Evolutionary conservation across 352 stramenopile genomes (phyloP), one percentile per base, ranked within the genome.

Genomic region (Phytophthora hybrid): DNA sequence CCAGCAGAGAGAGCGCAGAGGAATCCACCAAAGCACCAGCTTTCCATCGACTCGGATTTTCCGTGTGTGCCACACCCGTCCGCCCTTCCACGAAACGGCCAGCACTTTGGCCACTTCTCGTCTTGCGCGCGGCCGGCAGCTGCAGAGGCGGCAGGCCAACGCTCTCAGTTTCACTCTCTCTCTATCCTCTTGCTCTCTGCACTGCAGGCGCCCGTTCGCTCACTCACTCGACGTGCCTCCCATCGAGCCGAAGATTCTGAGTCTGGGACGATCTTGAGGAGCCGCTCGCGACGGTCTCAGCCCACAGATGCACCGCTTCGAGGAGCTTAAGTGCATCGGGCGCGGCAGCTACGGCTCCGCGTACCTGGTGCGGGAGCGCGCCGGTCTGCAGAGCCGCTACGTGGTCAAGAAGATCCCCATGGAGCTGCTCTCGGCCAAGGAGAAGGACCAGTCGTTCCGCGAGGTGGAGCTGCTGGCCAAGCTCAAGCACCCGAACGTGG

Each of bases 401-500:
- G 88, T 95, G 60, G 82, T 95, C 51, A 95, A 95, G 75, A 95
- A 95, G 81, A 94, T 95, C 69, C 85, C 87, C n/a, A 92, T 92
- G 78, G 84, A 94, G 79, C 78, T 95, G 60, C 80, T 95, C 31
- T 90, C 82, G 1, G 77, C 88, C 16, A 91, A 91, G 59, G 88
- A 95, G 61, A 93, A 89, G 66, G 74, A 89, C 67, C 88, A 94
- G 68, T 85, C 88, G 11, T 94, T 93, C 67, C 77, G 73, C 29
- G 90, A 98, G 71, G 94, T 98, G 29, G 88, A 98, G 64, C 81
- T 99, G 39, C 77, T 99, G 68, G 79, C 95, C 64, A 90, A 89
- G 72, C 84, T 99, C 59, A 87, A 91, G 51, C 93, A 98, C 68
- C 95, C 96, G 14, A 98, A 98, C 66, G 98, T 99, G 71, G 95